These are phyloP conservation scores for Moniliophthora roreri DNA, from an alignment of 1,284 basidiomycete genomes.

Conservation along the genomic window DNA sequence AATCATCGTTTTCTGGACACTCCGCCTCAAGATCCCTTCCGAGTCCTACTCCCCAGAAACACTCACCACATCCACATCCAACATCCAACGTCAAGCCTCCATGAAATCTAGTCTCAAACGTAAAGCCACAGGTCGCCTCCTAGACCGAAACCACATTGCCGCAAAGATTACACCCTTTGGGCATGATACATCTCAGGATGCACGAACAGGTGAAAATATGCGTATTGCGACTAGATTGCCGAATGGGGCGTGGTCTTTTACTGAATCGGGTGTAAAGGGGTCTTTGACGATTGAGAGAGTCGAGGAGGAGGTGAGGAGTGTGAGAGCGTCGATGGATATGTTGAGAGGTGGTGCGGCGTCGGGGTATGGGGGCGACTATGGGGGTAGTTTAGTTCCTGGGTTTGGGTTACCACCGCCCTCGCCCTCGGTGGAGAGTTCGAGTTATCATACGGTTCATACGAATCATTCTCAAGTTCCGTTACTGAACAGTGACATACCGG, in stretches of 20 bases:
- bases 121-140: not conserved
- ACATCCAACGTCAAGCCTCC: not conserved
- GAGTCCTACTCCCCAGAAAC: not conserved
- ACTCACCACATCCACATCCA: not conserved
- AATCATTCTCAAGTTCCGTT: no score
- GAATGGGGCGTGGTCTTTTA: slow-evolving; percentile 13
- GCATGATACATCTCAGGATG: not conserved
- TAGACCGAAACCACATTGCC: slow-evolving; percentile 1
- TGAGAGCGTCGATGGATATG: not conserved
- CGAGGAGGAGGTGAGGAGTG: not conserved
- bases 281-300: no score
- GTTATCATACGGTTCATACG: not conserved
- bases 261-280: slow-evolving; percentile 5
- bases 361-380: no score
- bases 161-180: slow-evolving; percentile 14
- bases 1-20: slow-evolving; percentile 12
- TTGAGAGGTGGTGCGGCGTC: not conserved
- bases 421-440: not conserved
- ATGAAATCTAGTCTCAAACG: not conserved
- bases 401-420: no score
- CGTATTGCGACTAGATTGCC: slow-evolving; percentile 11
- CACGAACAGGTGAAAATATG: slow-evolving; percentile 15
- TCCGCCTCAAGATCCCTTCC: slow-evolving; percentile 5
- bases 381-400: no score
- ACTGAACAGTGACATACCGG: no score